Conservation (phyloP, 768 basidiomycete genomes). For the Rhizopogon vinicolor region DNA sequence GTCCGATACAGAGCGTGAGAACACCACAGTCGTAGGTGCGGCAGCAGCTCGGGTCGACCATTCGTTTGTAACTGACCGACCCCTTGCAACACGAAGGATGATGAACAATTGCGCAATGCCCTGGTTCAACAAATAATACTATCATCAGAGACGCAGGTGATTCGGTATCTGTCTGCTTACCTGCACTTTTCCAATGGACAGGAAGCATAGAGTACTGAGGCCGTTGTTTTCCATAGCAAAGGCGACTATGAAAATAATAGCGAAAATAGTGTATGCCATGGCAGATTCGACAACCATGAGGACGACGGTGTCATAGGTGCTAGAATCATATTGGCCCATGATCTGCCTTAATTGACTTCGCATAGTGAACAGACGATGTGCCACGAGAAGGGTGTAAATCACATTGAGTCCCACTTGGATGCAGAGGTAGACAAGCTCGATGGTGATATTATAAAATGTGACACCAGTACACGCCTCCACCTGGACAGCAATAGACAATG, state of each 20-base stretch:
- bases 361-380: conserved; percentile 18
- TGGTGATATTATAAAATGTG: conserved; percentile 15
- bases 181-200: conserved; percentile 27
- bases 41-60: not conserved
- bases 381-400: conserved; percentile 27
- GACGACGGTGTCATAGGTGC: conserved; percentile 21
- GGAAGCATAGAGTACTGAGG: conserved; percentile 29
- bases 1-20: not conserved
- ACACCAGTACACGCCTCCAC: conserved; percentile 1
- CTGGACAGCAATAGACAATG: conserved; percentile 13
- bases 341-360: conserved; percentile 10
- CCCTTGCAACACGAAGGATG: conserved; percentile 30
- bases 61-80: conserved; percentile 15
- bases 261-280: conserved; percentile 19
- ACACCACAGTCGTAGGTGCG: not conserved
- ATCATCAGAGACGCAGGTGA: too few species aligned
- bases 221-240: conserved; percentile 19
- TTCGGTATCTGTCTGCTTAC: conserved; percentile 4
- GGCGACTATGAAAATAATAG: conserved; percentile 27
- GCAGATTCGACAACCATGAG: conserved; percentile 35
- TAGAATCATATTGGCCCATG: conserved; percentile 12
- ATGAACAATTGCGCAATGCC: conserved; percentile 31
- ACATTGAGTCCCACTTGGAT: conserved; percentile 27
- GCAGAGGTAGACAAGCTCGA: conserved; percentile 23
- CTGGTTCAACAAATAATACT: conserved; percentile 10